Evolutionary conservation across 345 rosid genomes (phyloP).

Genomic region (sweet orange (Citrus sinensis)): DNA sequence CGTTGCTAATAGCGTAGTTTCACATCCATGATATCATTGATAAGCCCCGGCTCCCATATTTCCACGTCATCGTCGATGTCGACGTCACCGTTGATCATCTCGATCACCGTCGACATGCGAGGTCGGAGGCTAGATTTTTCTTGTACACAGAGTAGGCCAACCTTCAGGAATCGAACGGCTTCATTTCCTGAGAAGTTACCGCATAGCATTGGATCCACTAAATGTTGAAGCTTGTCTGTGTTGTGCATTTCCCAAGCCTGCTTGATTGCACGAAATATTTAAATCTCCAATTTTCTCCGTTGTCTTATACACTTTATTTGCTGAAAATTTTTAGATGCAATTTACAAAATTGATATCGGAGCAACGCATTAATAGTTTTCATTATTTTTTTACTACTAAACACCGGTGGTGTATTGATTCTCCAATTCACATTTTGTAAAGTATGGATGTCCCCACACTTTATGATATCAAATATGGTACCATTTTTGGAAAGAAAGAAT

Average conservation of each 20-base stretch:
- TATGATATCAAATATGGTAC: background rate
- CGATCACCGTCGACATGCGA: slow-evolving; percentile 22
- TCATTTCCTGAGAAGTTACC: slow-evolving; percentile 19
- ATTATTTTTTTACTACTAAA: too few species aligned
- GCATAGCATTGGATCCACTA: slow-evolving; percentile 30
- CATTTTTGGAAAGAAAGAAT: background rate
- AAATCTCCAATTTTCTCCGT: background rate
- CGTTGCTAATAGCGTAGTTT: slow-evolving; percentile 2
- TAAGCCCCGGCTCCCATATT: slow-evolving; percentile 21
- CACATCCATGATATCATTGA: slow-evolving; percentile 21
- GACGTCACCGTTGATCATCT: slow-evolving; percentile 29
- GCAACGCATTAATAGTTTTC: too few species aligned
- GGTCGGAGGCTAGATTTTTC: slow-evolving; percentile 28
- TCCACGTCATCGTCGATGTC: background rate
- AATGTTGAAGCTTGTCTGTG: slow-evolving; percentile 10
- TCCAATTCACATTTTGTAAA: too few species aligned
- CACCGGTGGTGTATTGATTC: too few species aligned
- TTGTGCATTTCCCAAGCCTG: slow-evolving; percentile 42
- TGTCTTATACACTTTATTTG: background rate
- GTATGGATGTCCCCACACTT: too few species aligned
- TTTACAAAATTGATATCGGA: too few species aligned
- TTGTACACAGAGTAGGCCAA: slow-evolving; percentile 34
- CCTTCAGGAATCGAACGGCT: slow-evolving; percentile 29
- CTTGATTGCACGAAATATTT: background rate
- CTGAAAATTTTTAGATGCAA: too few species aligned